Conservation (phyloP, 192 early-diverging fungal genomes). For the Podochytrium sp. region DNA sequence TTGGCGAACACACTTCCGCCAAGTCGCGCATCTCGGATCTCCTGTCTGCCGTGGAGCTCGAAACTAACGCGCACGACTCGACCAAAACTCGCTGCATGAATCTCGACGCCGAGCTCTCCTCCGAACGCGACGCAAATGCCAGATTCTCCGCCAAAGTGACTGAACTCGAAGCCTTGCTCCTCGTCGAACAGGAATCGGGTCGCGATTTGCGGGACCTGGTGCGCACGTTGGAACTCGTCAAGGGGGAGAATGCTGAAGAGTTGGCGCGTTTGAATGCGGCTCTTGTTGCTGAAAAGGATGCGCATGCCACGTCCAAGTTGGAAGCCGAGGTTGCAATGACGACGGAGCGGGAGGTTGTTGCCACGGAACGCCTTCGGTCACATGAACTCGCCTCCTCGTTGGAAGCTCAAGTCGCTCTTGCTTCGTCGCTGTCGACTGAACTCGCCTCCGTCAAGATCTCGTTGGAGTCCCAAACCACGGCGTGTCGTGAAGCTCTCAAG, state of each 20-base stretch:
- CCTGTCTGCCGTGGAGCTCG: background rate
- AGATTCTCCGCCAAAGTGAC: background rate
- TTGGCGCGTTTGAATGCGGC: background rate
- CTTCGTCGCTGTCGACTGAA: background rate
- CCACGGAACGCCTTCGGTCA: slow-evolving; percentile 9
- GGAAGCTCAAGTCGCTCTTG: background rate
- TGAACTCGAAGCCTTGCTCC: background rate
- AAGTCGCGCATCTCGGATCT: background rate
- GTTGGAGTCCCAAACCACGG: background rate
- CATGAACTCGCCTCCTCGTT: background rate
- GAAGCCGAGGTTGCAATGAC: background rate
- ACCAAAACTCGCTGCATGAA: background rate
- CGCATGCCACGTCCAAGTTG: background rate
- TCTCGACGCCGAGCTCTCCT: background rate
- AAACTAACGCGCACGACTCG: background rate
- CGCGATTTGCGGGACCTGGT: background rate
- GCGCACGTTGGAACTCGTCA: background rate
- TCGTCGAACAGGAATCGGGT: background rate
- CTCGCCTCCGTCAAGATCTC: background rate
- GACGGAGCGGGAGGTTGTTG: background rate
- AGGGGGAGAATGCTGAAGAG: background rate
- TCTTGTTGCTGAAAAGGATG: background rate
- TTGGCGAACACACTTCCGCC: background rate
- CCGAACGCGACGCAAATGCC: background rate
- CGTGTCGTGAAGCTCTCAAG: background rate